Conservation (phyloP, 495 filamentous ascomycete genomes). For the Daldinia vernicosa region DNA sequence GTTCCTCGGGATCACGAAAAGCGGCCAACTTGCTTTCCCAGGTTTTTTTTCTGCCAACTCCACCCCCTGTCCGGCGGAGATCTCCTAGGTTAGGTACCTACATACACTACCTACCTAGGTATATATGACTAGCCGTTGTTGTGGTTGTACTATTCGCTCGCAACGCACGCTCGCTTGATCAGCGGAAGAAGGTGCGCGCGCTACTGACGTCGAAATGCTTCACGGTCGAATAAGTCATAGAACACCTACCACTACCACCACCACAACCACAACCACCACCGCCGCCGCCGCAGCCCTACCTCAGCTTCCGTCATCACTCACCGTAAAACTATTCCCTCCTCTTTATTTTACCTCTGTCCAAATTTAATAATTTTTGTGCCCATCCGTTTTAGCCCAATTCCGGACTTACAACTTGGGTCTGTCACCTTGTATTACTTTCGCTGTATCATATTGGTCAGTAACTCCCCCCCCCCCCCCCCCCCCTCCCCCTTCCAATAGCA, state of each 20-base stretch:
- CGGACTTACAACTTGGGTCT: slow-evolving; percentile 19
- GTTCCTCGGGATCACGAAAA: slow-evolving; percentile 27
- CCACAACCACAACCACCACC: slow-evolving; percentile 37
- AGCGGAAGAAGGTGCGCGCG: slow-evolving; percentile 26
- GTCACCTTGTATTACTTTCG: slow-evolving; percentile 40
- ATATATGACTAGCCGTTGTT: slow-evolving; percentile 26
- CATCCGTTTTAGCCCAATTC: slow-evolving; percentile 22
- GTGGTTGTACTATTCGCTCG: neutral
- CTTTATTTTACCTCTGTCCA: slow-evolving; percentile 22
- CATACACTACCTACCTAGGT: too few relatives aligned
- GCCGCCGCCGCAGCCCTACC: slow-evolving; percentile 27
- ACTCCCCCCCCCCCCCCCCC: slow-evolving; percentile 25
- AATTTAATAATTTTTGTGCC: slow-evolving; percentile 17
- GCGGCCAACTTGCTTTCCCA: slow-evolving; percentile 9
- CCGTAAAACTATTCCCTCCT: slow-evolving; percentile 15
- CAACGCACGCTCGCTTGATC: slow-evolving; percentile 9
- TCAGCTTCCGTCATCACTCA: slow-evolving; percentile 32
- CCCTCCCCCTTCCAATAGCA: slow-evolving; percentile 48
- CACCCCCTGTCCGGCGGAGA: slow-evolving; percentile 29
- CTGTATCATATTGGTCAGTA: slow-evolving; percentile 65
- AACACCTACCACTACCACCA: slow-evolving; percentile 39
- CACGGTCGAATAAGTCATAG: slow-evolving; percentile 40
- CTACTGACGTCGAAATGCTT: slow-evolving; percentile 51
- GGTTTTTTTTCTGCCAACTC: slow-evolving; percentile 9
- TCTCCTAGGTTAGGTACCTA: slow-evolving; percentile 25